Percentiles rank a stretch among this genome's conserved stretches.
These are phyloP conservation scores for Colletotrichum sp. DNA, from an alignment of 2,329 filamentous ascomycete species.

Conservation along the genomic window DNA sequence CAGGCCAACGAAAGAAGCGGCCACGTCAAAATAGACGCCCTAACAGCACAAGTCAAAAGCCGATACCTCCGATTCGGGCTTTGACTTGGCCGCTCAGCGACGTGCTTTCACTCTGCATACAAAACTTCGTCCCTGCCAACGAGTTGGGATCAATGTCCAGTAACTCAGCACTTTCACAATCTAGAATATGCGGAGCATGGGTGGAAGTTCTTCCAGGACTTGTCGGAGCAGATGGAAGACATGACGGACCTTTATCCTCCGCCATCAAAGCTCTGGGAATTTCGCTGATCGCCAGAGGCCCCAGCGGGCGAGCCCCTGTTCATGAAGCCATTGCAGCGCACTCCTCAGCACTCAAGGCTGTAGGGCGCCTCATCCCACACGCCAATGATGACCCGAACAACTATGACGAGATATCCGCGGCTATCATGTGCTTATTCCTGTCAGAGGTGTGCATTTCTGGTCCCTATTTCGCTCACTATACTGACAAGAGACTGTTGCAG, in stretches of 20 bases:
- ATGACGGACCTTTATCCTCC: slow-evolving; percentile 27
- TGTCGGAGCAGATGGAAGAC: slow-evolving; percentile 7
- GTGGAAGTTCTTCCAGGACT: slow-evolving; percentile 40
- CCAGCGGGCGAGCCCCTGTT: slow-evolving; percentile 22
- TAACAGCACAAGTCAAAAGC: background rate
- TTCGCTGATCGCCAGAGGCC: slow-evolving; percentile 30
- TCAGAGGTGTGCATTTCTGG: slow-evolving; percentile 24
- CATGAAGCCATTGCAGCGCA: slow-evolving; percentile 33
- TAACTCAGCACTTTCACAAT: slow-evolving; percentile 28
- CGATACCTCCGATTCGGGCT: background rate
- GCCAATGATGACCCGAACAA: background rate
- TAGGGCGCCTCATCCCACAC: slow-evolving; percentile 26
- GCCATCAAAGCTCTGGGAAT: slow-evolving; percentile 38
- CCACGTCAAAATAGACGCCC: background rate
- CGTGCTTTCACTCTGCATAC: slow-evolving; percentile 28
- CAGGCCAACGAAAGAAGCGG: background rate
- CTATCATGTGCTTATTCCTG: slow-evolving; percentile 41
- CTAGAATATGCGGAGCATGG: slow-evolving; percentile 44
- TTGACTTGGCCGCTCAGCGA: slow-evolving; percentile 27
- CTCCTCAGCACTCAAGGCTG: slow-evolving; percentile 30
- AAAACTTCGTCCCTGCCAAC: slow-evolving; percentile 23
- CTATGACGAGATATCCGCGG: slow-evolving; percentile 30
- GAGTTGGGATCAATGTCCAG: background rate
- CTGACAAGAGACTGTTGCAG: background rate
- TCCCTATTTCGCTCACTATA: fast-evolving